Base-by-base conservation (phyloP, 805 yeast species). In the Candida michaelii region DNA sequence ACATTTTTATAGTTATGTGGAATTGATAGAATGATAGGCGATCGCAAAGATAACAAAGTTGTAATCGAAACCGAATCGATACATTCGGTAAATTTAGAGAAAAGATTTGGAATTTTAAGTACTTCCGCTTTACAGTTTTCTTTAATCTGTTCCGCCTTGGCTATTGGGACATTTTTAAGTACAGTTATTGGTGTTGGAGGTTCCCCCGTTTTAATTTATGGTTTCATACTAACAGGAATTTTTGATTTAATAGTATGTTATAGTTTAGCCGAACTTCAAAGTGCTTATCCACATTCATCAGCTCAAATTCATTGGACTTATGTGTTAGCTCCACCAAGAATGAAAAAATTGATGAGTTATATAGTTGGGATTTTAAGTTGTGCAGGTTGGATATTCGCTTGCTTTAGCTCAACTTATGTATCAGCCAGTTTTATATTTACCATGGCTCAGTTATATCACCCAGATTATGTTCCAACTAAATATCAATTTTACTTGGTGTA, bases 271-370 rank as follows among this genome's bases (percentile, higher is more conserved):
- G 71, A 65, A 45, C 51, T 64, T 15, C 62, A 63, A 4, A 63
- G 65, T 30, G 62, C 61, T 2, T 63, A 54, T 29, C 67, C 71
- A 1, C 58, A 60, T 31, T 52, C 65, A 13, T 63, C 65, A 31
- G 69, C 65, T 13, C 65, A 60, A 36, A 49, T 62, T 8, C 62
- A 62, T 16, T 65, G 70, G 69, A 59, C 66, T 10, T 59, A 56
- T 44, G 52, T 51, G 30, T 48, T 62, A 11, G 60, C 65, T n/a
- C 55, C 60, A 4, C 40, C 47, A 12, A 45, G 42, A 14, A 42
- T 36, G 11, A 61, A 58, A 46, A 53, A 56, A 30, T 27, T 53
- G n/a, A 38, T 56, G 9, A 58, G 65, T 46, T 65, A 56, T 52
- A 49, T 49, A 29, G 58, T 60, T 6, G 69, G 69, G 13, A 49